These are phyloP conservation scores for Phaseolus lunatus DNA, from an alignment of 306 rosid species.

Conservation along the genomic window DNA sequence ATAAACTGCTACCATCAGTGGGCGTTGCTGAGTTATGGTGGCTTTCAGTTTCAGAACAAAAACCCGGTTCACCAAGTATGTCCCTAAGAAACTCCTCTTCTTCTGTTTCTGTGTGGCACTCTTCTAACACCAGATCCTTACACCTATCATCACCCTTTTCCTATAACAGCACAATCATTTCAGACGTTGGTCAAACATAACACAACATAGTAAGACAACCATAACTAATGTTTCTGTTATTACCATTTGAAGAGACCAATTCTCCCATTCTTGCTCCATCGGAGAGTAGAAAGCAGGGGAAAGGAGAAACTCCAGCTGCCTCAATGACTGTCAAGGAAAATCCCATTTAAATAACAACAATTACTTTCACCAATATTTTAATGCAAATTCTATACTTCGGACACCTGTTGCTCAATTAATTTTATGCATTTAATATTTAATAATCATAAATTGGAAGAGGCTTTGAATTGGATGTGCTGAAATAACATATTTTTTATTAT, in stretches of 20 bases:
- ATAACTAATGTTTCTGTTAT: neutral
- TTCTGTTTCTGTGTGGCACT: neutral
- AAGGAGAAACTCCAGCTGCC: no score
- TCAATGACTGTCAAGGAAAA: neutral
- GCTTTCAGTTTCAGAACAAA: conserved; percentile 9
- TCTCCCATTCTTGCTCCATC: conserved; percentile 38
- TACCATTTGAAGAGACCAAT: conserved; percentile 37
- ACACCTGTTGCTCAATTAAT: no score
- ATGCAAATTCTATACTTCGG: no score
- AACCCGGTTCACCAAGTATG: conserved; percentile 12
- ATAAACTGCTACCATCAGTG: no score
- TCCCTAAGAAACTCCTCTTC: conserved; percentile 45
- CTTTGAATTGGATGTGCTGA: no score
- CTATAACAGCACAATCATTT: neutral
- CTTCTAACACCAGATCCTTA: neutral
- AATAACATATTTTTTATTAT: no score
- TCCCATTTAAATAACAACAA: neutral
- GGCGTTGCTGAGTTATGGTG: neutral
- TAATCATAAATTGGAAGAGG: no score
- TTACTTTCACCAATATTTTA: no score
- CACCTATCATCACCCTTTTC: conserved; percentile 5
- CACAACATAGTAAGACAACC: no score
- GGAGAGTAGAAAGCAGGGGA: no score
- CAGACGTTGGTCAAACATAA: no score
- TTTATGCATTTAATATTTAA: no score